Conservation (phyloP, 2,329 filamentous ascomycete genomes). For the Canariomyces notabilis region DNA sequence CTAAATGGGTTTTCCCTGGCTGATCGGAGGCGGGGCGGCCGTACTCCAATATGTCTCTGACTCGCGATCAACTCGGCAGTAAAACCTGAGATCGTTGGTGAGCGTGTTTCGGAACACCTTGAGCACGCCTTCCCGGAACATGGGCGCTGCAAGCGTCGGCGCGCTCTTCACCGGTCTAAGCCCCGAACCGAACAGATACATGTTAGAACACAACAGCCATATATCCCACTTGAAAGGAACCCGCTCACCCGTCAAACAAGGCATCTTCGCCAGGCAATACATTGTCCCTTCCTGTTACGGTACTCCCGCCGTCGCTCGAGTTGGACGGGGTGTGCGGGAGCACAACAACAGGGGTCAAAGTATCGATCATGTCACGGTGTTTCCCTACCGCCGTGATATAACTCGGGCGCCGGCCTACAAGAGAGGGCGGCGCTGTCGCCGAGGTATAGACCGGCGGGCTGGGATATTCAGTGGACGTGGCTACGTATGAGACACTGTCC, state of each 20-base stretch:
- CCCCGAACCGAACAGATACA: background rate
- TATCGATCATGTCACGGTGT: slow-evolving; percentile 19
- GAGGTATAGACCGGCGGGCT: too few relatives aligned
- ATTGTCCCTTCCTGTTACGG: slow-evolving; percentile 26
- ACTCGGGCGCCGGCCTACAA: slow-evolving; percentile 1
- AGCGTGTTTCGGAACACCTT: slow-evolving; percentile 29
- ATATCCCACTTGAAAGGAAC: background rate
- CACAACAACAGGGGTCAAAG: slow-evolving; percentile 26
- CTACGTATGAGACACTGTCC: too few relatives aligned
- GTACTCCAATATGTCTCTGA: slow-evolving; percentile 29
- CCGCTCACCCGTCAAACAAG: slow-evolving; percentile 26
- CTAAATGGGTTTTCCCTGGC: background rate
- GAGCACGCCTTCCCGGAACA: slow-evolving; percentile 23
- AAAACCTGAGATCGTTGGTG: slow-evolving; percentile 26
- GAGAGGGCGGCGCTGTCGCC: slow-evolving; percentile 7
- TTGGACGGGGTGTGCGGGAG: slow-evolving; percentile 12
- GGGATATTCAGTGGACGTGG: too few relatives aligned
- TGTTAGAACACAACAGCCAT: background rate
- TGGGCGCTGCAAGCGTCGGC: slow-evolving; percentile 17
- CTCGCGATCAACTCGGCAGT: slow-evolving; percentile 25
- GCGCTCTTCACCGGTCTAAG: slow-evolving; percentile 25
- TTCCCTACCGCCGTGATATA: slow-evolving; percentile 11
- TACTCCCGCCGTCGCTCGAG: slow-evolving; percentile 25
- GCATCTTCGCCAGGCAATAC: slow-evolving; percentile 28
- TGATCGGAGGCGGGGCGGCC: background rate